These are phyloP conservation scores for Colletotrichum ledebouriae DNA, from an alignment of 2,329 filamentous ascomycete species.

Conservation along the genomic window DNA sequence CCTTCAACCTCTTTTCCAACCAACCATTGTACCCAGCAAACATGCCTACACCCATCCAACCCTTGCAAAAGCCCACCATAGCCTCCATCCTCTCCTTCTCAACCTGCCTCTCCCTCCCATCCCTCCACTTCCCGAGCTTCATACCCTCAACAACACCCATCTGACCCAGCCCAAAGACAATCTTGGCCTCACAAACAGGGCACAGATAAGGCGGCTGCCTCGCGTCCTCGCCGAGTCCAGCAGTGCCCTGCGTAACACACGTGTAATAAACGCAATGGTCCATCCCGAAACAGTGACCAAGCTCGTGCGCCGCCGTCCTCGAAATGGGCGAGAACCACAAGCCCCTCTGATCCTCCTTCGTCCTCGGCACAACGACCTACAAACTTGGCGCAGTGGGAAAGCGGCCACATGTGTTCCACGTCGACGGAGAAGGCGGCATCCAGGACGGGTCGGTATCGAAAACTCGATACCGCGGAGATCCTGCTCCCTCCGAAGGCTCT, in stretches of 20 bases:
- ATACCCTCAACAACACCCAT: constrained; percentile 45
- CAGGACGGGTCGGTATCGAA: constrained; percentile 70
- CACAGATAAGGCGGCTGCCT: constrained; percentile 75
- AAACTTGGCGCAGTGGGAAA: constrained; percentile 70
- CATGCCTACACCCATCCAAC: constrained; percentile 56
- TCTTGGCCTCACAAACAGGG: constrained; percentile 69
- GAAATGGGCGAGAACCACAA: constrained; percentile 71
- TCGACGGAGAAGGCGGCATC: constrained; percentile 56
- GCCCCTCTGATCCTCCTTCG: constrained; percentile 49
- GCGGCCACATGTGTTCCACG: constrained; percentile 72
- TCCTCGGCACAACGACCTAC: constrained; percentile 49
- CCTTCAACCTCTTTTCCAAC: constrained; percentile 48
- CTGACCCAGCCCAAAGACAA: constrained; percentile 53
- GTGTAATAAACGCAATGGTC: constrained; percentile 76
- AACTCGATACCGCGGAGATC: constrained; percentile 71
- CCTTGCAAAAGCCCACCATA: constrained; percentile 58
- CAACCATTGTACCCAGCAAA: constrained; percentile 62
- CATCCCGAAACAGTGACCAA: constrained; percentile 76
- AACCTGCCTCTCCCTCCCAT: constrained; percentile 8
- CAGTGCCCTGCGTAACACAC: constrained; percentile 74
- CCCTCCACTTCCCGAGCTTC: constrained; percentile 44
- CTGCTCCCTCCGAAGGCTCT: constrained; percentile 75
- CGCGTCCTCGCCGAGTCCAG: constrained; percentile 68
- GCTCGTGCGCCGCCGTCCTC: constrained; percentile 73
- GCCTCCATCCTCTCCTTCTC: constrained; percentile 40